phyloP scores from a whole-genome alignment of 768 basidiomycete genomes.

The Pholiota conissans region DNA sequence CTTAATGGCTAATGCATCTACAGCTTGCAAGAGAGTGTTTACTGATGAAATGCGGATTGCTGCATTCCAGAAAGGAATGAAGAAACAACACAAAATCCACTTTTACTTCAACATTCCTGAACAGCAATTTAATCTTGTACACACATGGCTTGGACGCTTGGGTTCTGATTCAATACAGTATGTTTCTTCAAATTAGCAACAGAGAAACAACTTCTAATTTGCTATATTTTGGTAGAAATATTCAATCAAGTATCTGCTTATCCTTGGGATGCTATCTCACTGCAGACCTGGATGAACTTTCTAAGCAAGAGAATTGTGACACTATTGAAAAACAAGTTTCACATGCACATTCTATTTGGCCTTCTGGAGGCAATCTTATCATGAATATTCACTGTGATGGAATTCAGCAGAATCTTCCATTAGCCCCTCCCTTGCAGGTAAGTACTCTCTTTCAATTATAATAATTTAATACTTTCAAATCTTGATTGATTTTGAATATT shows the following conservation, averaged over 20 bases:
- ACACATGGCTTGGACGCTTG: slow-evolving; percentile 11
- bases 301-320: slow-evolving; percentile 9
- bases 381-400: slow-evolving; percentile 35
- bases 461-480: background rate
- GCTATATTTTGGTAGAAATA: slow-evolving; percentile 2
- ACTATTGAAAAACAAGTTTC: slow-evolving; percentile 23
- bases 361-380: slow-evolving; percentile 30
- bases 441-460: background rate
- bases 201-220: background rate
- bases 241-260: slow-evolving; percentile 35
- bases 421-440: slow-evolving; percentile 44
- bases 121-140: slow-evolving; percentile 8
- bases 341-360: slow-evolving; percentile 42
- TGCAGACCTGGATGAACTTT: slow-evolving; percentile 15
- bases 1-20: no score
- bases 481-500: background rate
- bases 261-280: slow-evolving; percentile 46
- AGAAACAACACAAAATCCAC: slow-evolving; percentile 15
- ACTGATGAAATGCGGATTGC: slow-evolving; percentile 20
- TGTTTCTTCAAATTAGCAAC: background rate
- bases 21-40: slow-evolving; percentile 10
- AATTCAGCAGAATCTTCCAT: slow-evolving; percentile 29
- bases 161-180: background rate
- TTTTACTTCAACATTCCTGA: slow-evolving; percentile 25
- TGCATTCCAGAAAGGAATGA: slow-evolving; percentile 24